Base-by-base conservation (phyloP, 1,284 basidiomycete species). In the Melampsora abietis-canadensis region DNA sequence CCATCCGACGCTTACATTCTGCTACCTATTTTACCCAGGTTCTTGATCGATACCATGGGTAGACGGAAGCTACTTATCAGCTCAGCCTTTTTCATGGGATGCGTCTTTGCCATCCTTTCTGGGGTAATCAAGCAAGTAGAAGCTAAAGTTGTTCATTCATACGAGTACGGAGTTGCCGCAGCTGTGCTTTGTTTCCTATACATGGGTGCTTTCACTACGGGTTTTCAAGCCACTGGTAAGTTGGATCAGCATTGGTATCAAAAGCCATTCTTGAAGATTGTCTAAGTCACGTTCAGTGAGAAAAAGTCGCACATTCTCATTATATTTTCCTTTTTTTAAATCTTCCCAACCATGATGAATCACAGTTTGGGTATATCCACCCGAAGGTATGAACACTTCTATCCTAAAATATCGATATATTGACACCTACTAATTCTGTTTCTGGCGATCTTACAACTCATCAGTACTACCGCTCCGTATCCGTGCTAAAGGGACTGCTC, bases 191-290 rank as follows among this genome's bases (percentile, higher is more conserved):
- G 80, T 19, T 82, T 82, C 77, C 27, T 82, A 37, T 81, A 79
- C 76, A 77, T 82, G 77, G 79, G 78, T 6, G 64, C 80, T 4
- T 82, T 81, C 76, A 81, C 81, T n/a, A 78, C 80, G 27, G 80
- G 80, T 10, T 81, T 80, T 78, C 79, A 81, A 76, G 77, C 76
- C 27, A 78, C 78, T 40, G 72, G 65, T 75, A 67, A 24, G 40
- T 62, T 27, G 5, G 27, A 57, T 31, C 15, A 24, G 27, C 15
- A 2, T 57, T 24, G 46, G 17, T 21, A 47, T 37, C 12, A 34
- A 19, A 57, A 34, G 37, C 30, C 21, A 31, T 17, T 31, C 54
- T 17, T 10, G 3, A 59, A 12, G 8, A 24, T 15, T 12, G 5
- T 2, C 21, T n/a, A 59, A 12, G 37, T 27, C 61, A 17, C 1